A percentile compares a stretch with the other conserved stretches of the same genome.
Evolutionary conservation across 2,329 filamentous ascomycete genomes (phyloP).

Genomic region (Sphaceloma murrayae): DNA sequence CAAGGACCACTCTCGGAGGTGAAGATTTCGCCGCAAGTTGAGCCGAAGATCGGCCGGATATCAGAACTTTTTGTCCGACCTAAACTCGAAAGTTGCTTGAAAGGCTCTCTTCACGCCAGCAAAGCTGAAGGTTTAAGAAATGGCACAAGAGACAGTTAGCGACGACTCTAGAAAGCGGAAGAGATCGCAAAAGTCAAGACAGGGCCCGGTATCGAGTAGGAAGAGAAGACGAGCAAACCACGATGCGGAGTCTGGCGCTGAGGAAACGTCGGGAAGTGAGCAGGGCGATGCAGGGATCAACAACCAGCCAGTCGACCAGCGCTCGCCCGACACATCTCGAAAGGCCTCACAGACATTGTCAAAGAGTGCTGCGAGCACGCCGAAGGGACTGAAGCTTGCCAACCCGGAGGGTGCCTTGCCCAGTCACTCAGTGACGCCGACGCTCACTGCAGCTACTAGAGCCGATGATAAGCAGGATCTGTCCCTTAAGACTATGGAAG

Average conservation of each 20-base stretch:
- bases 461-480: not conserved
- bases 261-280: not conserved
- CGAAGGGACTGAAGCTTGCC: not conserved
- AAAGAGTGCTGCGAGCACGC: not conserved
- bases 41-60: conserved; percentile 2
- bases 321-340: not conserved
- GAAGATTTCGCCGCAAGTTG: conserved; percentile 15
- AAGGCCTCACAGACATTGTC: not conserved
- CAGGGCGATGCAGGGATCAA: not conserved
- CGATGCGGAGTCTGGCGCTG: not conserved
- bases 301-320: not conserved
- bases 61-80: conserved; percentile 16
- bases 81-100: no score
- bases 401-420: not conserved
- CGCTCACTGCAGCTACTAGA: not conserved
- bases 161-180: conserved; percentile 14
- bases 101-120: no score
- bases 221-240: conserved; percentile 14
- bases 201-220: conserved; percentile 9
- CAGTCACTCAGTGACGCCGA: not conserved
- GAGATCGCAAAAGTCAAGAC: conserved; percentile 12
- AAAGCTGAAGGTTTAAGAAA: not conserved
- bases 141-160: not conserved
- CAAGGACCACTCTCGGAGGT: conserved; percentile 1
- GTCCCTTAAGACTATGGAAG: conserved; percentile 8